Evolutionary conservation across 106 monocot species (phyloP), one percentile per base, ranked within the genome.

Genomic region (Xerophyta viscosa): DNA sequence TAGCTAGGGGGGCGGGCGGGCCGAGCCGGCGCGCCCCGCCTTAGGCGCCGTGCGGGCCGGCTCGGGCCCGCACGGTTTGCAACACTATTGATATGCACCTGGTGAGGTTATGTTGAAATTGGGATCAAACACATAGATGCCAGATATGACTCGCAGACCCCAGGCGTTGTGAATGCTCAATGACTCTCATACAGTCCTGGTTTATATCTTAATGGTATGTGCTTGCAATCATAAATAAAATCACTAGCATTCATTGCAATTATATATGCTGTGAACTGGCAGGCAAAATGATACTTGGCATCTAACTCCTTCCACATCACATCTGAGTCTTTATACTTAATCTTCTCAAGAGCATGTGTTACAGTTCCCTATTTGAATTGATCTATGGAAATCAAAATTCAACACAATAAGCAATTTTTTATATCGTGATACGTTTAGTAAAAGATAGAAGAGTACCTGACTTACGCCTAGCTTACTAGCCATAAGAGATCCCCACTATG

Each of bases 61-160:
- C n/a, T n/a, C n/a, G n/a, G n/a, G n/a, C n/a, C n/a, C n/a, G n/a
- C n/a, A n/a, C n/a, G n/a, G n/a, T n/a, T n/a, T n/a, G n/a, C n/a
- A n/a, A n/a, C n/a, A n/a, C n/a, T n/a, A n/a, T n/a, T n/a, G n/a
- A n/a, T n/a, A n/a, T n/a, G n/a, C 94, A 3, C 94, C 94, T 3
- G 94, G 94, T 8, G 94, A 55, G 50, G 94, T 88, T 48, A 94
- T 94, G 64, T 94, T 94, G 72, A 94, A 88, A 63, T 94, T 94
- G 2, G 94, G 88, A 63, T 88, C 59, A 29, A 88, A 88, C n/a
- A 88, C 74, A n/a, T 88, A 75, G 69, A 94, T 85, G 50, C 88
- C 94, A 0, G 81, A 53, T 8, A 78, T 76, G n/a, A 94, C 17
- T 88, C 75, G 48, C 88, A 88, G 1, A 94, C 69, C 36, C 94